Evolutionary conservation across 108 stramenopile species (phyloP), one percentile per base, ranked within the genome.

Genomic region (Halocafeteria seosinensis): DNA sequence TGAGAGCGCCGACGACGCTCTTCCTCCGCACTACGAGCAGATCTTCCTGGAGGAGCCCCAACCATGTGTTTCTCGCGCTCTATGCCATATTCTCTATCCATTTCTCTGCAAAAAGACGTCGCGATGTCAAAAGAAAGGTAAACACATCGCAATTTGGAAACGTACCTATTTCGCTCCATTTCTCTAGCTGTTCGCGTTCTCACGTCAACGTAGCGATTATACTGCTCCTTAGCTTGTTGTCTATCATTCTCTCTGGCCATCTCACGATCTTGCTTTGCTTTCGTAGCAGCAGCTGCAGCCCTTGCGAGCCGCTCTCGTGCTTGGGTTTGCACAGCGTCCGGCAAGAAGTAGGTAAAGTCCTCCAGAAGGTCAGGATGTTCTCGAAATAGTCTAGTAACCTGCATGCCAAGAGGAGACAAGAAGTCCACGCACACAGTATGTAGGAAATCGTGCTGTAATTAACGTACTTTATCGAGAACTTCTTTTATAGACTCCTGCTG

Each of bases 341-440:
- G 97, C 38, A 99, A 71, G 77, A 99, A 96, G 76, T 88, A 95
- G 4, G 94, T 94, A 69, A 99, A 96, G 63, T 99, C 90, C 66
- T 90, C 88, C 31, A 99, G 70, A 34, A 99, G 77, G 74, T 96
- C 97, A 0, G 91, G 87, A 67, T 99, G 97, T 67, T 96, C 97
- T 1, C 88, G 84, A 78, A 99, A 99, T 36, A 99, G 76, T 3
- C 78, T 47, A 0, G 92, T 90, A 4, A 96, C n/a, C n/a, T n/a
- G n/a, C n/a, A n/a, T n/a, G n/a, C n/a, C n/a, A n/a, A n/a, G n/a
- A n/a, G n/a, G n/a, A n/a, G n/a, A n/a, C n/a, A n/a, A n/a, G n/a
- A n/a, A n/a, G n/a, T n/a, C n/a, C n/a, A n/a, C n/a, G n/a, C n/a
- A n/a, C n/a, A n/a, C n/a, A n/a, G n/a, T n/a, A n/a, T n/a, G n/a